Percentiles rank a stretch among this genome's conserved stretches.
phyloP scores from a whole-genome alignment of 495 filamentous ascomycete species.

The Talaromyces thailandensis region DNA sequence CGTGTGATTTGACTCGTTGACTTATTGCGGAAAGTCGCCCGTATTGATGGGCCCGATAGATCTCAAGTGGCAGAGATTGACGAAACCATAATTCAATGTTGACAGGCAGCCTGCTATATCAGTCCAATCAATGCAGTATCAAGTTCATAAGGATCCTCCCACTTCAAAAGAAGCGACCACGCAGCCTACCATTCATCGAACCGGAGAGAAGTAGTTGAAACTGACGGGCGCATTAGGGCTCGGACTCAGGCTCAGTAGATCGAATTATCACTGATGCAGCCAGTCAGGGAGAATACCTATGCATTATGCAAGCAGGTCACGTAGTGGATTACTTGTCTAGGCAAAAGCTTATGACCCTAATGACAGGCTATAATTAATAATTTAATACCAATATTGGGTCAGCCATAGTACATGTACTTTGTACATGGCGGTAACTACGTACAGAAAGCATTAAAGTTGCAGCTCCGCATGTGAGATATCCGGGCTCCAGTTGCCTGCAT shows the following conservation, averaged over 20 bases:
- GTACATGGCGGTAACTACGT: too few relatives aligned
- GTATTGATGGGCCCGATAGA: background rate
- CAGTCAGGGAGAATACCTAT: background rate
- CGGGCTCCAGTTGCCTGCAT: slow-evolving; percentile 1
- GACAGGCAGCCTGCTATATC: background rate
- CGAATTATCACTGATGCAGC: background rate
- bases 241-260: background rate
- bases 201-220: background rate
- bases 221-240: background rate
- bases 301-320: background rate
- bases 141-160: background rate
- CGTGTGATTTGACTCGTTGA: background rate
- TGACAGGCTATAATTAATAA: background rate
- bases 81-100: background rate
- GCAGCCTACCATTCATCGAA: background rate
- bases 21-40: background rate
- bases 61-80: background rate
- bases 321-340: background rate
- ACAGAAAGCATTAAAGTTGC: background rate
- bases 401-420: background rate
- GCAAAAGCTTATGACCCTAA: background rate
- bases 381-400: background rate
- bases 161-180: background rate
- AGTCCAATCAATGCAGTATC: background rate
- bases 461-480: background rate